Conservation (phyloP, 768 basidiomycete species). For the Lactarius sanguifluus region DNA sequence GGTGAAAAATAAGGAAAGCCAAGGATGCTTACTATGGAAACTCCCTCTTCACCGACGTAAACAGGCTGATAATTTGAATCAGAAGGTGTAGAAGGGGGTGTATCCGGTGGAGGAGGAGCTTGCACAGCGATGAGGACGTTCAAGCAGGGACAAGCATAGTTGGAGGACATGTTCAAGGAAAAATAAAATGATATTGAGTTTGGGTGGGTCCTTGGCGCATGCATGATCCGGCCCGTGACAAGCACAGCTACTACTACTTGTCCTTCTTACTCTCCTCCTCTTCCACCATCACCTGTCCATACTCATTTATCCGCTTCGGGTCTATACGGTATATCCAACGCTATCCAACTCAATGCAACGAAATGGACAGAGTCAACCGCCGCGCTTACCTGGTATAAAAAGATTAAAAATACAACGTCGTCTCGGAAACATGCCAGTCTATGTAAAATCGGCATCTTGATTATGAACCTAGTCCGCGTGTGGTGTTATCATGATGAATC, state of each 20-base stretch:
- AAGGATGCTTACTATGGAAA: slow-evolving; percentile 54
- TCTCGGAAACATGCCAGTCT: slow-evolving; percentile 89
- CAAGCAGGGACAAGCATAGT: slow-evolving; percentile 66
- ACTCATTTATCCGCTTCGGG: slow-evolving; percentile 93
- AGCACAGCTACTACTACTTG: slow-evolving; percentile 33
- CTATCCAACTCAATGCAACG: slow-evolving; percentile 42
- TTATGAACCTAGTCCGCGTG: slow-evolving; percentile 67
- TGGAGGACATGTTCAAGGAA: slow-evolving; percentile 28
- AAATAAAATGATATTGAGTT: slow-evolving; percentile 3
- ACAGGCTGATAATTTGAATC: slow-evolving; percentile 50
- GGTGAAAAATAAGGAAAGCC: neutral
- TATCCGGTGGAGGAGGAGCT: slow-evolving; percentile 34
- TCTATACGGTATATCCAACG: slow-evolving; percentile 98
- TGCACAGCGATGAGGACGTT: slow-evolving; percentile 55
- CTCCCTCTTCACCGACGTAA: slow-evolving; percentile 66
- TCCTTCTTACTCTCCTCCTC: slow-evolving; percentile 39
- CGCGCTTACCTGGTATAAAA: slow-evolving; percentile 80
- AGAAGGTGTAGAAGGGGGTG: slow-evolving; percentile 24
- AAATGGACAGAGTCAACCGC: neutral
- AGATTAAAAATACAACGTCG: slow-evolving; percentile 88
- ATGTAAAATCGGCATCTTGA: slow-evolving; percentile 96
- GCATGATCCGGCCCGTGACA: slow-evolving; percentile 5
- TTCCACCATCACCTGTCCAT: slow-evolving; percentile 73
- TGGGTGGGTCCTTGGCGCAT: neutral
- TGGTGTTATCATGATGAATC: slow-evolving; percentile 17